Evolutionary conservation across 2,329 filamentous ascomycete species (phyloP), one percentile per base, ranked within the genome.

Genomic region (Aspergillus persii): DNA sequence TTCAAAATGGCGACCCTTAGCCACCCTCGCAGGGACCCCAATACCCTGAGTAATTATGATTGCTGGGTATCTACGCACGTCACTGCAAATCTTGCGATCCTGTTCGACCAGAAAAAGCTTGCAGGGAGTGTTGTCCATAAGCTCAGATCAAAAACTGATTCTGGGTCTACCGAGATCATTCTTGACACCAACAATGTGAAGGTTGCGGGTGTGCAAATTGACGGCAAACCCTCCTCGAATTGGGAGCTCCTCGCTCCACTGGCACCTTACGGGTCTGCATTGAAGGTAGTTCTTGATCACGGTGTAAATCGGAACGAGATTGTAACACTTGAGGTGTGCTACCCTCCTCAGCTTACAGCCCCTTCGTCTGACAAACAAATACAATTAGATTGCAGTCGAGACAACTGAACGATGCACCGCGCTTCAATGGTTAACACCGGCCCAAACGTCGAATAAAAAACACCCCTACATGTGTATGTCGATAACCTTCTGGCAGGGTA

Each of bases 381-480:
- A 44, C 29, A 48, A 31, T 15, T 61, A 86, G 74, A 91, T 96
- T 62, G 80, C 84, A 27, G 76, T 97, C 31, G 83, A 90, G 66
- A 98, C 95, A 4, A 98, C 95, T 1, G 84, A 89, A 54, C 85
- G 90, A 69, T 97, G 94, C 76, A 96, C 93, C 9, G 94, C 94
- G 8, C 81, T 99, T 62, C 94, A 98, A 77, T 99, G 95, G 94
- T 84, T 99, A 76, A 93, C 90, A 0, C 92, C 92, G 2, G 89
- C 89, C 33, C 95, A 98, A 79, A 98, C 95, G 0, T 92, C 91
- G 59, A 97, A 96, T 84, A 93, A 92, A 80, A 95, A 92, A 77
- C 90, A 96, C 66, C 94, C 94, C 1, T 98, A 97, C 77, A 94
- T 98, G 88, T 98, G 79, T 81, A 74, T 66, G 77, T 68, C 31